A percentile compares a stretch with the other conserved stretches of the same genome.
Evolutionary conservation across 805 yeast species (phyloP).

Genomic region (Sugiyamaella valdiviana): DNA sequence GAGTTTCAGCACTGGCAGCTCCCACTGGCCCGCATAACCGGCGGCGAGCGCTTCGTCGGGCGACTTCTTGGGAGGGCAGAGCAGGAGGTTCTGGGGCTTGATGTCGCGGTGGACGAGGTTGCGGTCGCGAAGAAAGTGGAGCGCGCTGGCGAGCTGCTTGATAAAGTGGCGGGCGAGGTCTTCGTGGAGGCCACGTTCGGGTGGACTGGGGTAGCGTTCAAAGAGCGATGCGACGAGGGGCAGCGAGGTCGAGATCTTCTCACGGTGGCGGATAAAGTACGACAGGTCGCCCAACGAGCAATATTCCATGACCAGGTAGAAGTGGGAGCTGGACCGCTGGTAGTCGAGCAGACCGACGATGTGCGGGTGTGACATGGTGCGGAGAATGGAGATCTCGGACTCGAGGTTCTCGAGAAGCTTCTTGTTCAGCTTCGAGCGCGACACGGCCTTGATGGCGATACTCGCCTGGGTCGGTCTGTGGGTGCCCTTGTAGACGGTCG

Average conservation of each 20-base stretch:
- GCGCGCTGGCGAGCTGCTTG: slow-evolving; percentile 79
- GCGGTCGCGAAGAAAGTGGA: slow-evolving; percentile 71
- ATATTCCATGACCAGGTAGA: slow-evolving; percentile 91
- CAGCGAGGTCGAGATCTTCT: slow-evolving; percentile 63
- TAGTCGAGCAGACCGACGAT: slow-evolving; percentile 83
- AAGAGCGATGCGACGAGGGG: slow-evolving; percentile 74
- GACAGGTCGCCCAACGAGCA: slow-evolving; percentile 94
- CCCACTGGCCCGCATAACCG: slow-evolving; percentile 74
- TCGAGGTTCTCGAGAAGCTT: slow-evolving; percentile 86
- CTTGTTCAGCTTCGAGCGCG: slow-evolving; percentile 74
- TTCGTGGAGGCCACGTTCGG: slow-evolving; percentile 69
- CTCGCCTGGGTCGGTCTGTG: slow-evolving; percentile 42
- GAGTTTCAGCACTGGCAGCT: slow-evolving; percentile 81
- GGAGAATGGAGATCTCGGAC: slow-evolving; percentile 83
- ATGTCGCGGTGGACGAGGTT: slow-evolving; percentile 92
- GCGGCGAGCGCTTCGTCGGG: slow-evolving; percentile 48
- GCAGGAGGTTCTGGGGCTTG: slow-evolving; percentile 80
- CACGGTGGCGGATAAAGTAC: slow-evolving; percentile 71
- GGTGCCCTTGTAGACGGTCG: slow-evolving; percentile 85
- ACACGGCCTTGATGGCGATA: slow-evolving; percentile 86
- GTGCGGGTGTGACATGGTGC: slow-evolving; percentile 86
- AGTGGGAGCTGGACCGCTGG: slow-evolving; percentile 64
- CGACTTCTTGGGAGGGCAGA: slow-evolving; percentile 76
- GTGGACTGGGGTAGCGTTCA: slow-evolving; percentile 77
- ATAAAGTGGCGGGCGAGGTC: slow-evolving; percentile 75